phyloP scores from a whole-genome alignment of 2,329 filamentous ascomycete genomes.

The Fusarium liriodendri region DNA sequence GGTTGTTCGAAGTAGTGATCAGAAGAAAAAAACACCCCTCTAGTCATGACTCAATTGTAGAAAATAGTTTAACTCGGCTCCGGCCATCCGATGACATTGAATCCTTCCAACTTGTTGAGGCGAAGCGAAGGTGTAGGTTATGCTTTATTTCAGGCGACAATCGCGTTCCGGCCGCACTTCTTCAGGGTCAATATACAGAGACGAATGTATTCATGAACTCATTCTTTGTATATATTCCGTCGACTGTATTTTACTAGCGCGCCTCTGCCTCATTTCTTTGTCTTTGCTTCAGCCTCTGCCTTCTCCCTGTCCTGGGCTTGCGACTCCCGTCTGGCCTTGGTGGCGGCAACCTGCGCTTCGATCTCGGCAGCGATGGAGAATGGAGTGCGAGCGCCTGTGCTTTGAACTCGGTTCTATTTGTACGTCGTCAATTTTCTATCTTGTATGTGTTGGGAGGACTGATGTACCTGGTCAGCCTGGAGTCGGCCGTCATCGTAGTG shows the following conservation, averaged over 20 bases:
- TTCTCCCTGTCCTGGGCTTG: neutral
- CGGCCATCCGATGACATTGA: neutral
- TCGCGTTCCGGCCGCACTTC: neutral
- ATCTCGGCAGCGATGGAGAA: slow-evolving; percentile 42
- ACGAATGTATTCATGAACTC: neutral
- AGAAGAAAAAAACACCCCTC: neutral
- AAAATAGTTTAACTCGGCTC: neutral
- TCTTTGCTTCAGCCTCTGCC: neutral
- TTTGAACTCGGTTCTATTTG: slow-evolving; percentile 38
- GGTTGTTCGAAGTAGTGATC: neutral
- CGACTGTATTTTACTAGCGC: too few species aligned
- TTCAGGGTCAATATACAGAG: neutral
- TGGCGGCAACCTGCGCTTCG: slow-evolving; percentile 29
- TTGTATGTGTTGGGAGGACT: accelerated
- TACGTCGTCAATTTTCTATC: neutral
- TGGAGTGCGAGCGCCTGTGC: slow-evolving; percentile 41
- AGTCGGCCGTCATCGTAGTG: slow-evolving; percentile 8
- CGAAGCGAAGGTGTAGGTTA: neutral
- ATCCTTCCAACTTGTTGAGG: neutral
- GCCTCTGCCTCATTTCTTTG: neutral
- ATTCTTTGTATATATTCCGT: neutral
- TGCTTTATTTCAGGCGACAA: neutral
- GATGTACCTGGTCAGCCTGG: slow-evolving; percentile 22
- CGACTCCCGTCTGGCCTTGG: slow-evolving; percentile 21
- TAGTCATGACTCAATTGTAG: neutral